Conservation (phyloP, 2,329 filamentous ascomycete species). For the Botrytis squamosa region DNA sequence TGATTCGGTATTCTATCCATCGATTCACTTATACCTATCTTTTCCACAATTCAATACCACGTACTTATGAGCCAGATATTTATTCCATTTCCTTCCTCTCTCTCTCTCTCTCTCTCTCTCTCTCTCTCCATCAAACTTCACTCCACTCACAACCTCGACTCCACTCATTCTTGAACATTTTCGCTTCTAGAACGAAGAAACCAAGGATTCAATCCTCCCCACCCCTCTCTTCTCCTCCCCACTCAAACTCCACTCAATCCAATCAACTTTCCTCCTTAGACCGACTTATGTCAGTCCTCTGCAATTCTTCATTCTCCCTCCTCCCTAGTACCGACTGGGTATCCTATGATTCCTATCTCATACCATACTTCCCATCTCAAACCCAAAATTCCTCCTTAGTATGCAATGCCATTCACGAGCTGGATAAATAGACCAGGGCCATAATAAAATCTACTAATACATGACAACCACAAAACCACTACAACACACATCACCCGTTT, state of each 20-base stretch:
- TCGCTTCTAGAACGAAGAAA: constrained; percentile 18
- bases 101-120: too few relatives aligned
- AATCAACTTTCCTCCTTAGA: background rate
- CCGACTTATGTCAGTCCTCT: constrained; percentile 13
- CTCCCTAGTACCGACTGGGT: background rate
- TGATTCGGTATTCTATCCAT: too few relatives aligned
- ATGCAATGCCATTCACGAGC: constrained; percentile 2
- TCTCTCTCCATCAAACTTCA: background rate
- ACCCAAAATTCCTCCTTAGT: background rate
- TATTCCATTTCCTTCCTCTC: background rate
- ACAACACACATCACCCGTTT: background rate
- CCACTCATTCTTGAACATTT: background rate
- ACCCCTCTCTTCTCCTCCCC: background rate
- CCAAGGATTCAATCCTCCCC: background rate
- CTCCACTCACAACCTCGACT: background rate
- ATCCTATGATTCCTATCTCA: background rate
- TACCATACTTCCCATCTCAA: background rate
- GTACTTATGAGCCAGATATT: too few relatives aligned
- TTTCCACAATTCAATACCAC: too few relatives aligned
- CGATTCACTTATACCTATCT: background rate
- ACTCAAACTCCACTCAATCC: background rate
- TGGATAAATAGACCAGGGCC: background rate
- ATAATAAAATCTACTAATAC: constrained; percentile 6
- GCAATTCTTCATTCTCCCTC: background rate
- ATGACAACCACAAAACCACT: background rate